Base-by-base conservation (phyloP, 441 rosid genomes). In the Bruguiera hainesii region DNA sequence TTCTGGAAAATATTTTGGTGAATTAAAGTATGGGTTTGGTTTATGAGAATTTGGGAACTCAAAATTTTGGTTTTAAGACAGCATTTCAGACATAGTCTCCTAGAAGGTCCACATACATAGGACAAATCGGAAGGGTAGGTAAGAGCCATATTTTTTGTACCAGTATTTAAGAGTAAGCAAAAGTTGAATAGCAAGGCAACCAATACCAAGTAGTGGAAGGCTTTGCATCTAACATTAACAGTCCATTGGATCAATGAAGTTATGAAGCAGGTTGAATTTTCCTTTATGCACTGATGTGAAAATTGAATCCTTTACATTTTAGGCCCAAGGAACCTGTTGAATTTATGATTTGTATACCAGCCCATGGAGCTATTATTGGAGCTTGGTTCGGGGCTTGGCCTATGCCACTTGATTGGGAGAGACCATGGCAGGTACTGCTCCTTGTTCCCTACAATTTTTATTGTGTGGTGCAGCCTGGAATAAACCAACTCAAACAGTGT, bases 321-420 rank as follows among this genome's bases (percentile, higher is more conserved):
- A 87, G 89, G 83, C 86, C 89, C 62, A 69, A 68, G 63, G 71
- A 66, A 60, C 30, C 80, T 9, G 18, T 87, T 57, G 89, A 89
- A 56, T 81, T 73, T 65, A 84, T 93, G 90, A 70, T 85, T 61
- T 76, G 89, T 23, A 62, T 84, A 64, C 96, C 97, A 67, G 92
- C 97, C 20, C 87, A 86, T 69, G 96, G 90, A 73, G 90, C 91
- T 65, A 60, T 85, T 48, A 60, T 89, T 76, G 98, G 97, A 75
- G 97, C 89, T 59, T 91, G 98, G 97, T 84, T 91, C 76, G 98
- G 98, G 59, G 94, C 97, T 73, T 94, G 94, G 97, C 98, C 99
- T 29, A 91, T 94, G 99, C 98, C 98, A 9, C 97, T 91, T 66
- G 98, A 94, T 80, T 94, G 98, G 99, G 96, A 89, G 78, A 86